phyloP scores from a whole-genome alignment of 768 basidiomycete genomes.

The Sarcodon aspratus region DNA sequence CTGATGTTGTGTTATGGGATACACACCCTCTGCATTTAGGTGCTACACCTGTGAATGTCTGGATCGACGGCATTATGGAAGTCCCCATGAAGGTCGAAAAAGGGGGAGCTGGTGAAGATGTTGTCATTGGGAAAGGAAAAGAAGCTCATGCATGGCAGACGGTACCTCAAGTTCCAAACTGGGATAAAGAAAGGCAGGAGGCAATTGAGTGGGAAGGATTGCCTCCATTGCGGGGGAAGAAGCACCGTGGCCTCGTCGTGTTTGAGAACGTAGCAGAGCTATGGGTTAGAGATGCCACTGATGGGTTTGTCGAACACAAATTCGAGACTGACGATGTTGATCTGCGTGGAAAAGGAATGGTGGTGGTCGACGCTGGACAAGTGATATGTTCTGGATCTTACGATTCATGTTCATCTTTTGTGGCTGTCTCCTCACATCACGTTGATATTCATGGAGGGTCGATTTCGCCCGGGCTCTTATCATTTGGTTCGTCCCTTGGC shows the following conservation, averaged over 20 bases:
- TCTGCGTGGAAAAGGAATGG: conserved; percentile 10
- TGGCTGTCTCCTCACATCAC: conserved; percentile 20
- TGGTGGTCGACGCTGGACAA: conserved; percentile 28
- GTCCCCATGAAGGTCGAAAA: conserved; percentile 17
- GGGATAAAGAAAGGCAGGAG: conserved; percentile 52
- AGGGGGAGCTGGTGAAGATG: conserved; percentile 16
- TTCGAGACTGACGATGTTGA: conserved; percentile 19
- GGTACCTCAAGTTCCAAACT: conserved; percentile 54
- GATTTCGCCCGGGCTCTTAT: conserved; percentile 55
- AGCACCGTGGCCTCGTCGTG: conserved; percentile 29
- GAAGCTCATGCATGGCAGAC: conserved; percentile 17
- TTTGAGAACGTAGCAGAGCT: conserved; percentile 52
- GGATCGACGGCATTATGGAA: conserved; percentile 80
- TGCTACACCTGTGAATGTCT: conserved; percentile 45
- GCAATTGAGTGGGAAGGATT: conserved; percentile 62
- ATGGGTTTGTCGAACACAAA: conserved; percentile 21
- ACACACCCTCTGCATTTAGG: conserved; percentile 31
- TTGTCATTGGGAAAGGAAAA: conserved; percentile 13
- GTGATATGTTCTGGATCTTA: conserved; percentile 24
- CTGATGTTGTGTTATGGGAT: conserved; percentile 31
- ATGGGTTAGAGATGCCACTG: conserved; percentile 12
- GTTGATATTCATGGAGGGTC: conserved; percentile 67
- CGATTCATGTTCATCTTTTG: conserved; percentile 26
- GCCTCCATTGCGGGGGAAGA: conserved; percentile 48
- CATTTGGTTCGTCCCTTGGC: conserved; percentile 65